Base-by-base conservation (phyloP, 2,329 filamentous ascomycete species). In the Arthrobotrys conoides region DNA sequence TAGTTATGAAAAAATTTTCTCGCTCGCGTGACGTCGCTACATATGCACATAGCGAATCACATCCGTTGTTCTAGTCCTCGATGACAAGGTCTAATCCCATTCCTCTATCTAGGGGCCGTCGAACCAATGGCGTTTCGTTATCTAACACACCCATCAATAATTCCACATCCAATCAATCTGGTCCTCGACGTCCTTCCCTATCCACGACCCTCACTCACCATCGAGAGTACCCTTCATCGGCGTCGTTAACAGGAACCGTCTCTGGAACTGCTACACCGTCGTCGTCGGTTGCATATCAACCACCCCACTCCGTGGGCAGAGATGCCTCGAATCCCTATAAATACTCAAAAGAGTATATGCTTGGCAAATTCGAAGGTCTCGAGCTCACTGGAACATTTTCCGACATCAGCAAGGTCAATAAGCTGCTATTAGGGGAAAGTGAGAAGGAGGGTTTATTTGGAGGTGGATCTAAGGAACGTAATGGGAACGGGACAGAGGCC, bases 401-500 rank as follows among this genome's bases (percentile, higher is more conserved):
- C 20, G 73, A 77, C 24, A 61, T 48, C 18, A 53, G n/a, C 20
- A 66, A 69, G 38, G 30, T 77, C 44, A 67, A 53, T 10, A 71
- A 67, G 96, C 80, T 89, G 95, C 49, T 98, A 94, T 84, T 99
- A 95, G 96, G 93, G 97, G 83, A 85, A 88, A 75, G 88, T 91
- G 84, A 88, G 86, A 85, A 89, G 91, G 86, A 90, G 91, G 82
- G 80, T 84, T 78, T 84, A 49, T 79, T 73, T 67, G 59, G 68
- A 68, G 72, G 70, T 66, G 65, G 57, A 18, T 69, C 72, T 1
- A 77, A 71, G 22, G 73, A 77, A 8, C 73, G 73, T 51, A 77
- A 64, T 49, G 67, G 73, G 1, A 77, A 77, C 22, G 73, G 73
- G 2, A 71, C 73, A 12, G 73, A 77, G 20, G 73, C 73, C 33